Evolutionary conservation across 164 flowering plant genomes (phyloP), one percentile per base, ranked within the genome.

Genomic region (Platanus orientalis): DNA sequence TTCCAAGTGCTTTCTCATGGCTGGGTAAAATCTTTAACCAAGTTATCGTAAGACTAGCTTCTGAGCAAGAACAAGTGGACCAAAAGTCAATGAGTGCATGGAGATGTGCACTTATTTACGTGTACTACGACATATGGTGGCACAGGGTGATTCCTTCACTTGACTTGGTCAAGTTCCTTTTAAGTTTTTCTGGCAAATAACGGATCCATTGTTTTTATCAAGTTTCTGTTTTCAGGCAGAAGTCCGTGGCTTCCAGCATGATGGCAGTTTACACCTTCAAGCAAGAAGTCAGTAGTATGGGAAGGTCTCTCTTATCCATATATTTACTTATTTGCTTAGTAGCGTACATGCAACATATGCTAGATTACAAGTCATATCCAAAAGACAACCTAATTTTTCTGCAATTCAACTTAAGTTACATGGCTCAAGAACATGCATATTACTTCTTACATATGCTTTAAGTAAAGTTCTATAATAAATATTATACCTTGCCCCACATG

Each of bases 281-380:
- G 97, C 99, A 68, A 82, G 99, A 79, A 95, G 97, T 76, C 96
- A 88, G 69, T 92, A 95, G 73, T 95, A 95, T 86, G 97, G 97
- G 58, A 95, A 92, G 98, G 98, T 92, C 7, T 39, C 62, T 59
- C 21, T 54, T 64, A 7, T 34, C 24, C 34, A 51, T 20, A 45
- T 45, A 36, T 54, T 42, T 32, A 10, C n/a, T n/a, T n/a, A n/a
- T n/a, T 17, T 7, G 3, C n/a, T 28, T 25, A 0, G 6, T 51
- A 17, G 6, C 19, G 17, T 44, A 19, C 5, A 29, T 45, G 39
- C 52, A 29, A 29, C 23, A 23, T 39, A 45, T 56, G 32, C 27
- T 23, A 40, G 2, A 52, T 24, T 40, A 25, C 13, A 1, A 26
- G n/a, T 24, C 19, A 34, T 34, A 3, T 50, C 20, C 55, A 49